phyloP scores from a whole-genome alignment of 2,329 filamentous ascomycete species.

The Aspergillus sp. region DNA sequence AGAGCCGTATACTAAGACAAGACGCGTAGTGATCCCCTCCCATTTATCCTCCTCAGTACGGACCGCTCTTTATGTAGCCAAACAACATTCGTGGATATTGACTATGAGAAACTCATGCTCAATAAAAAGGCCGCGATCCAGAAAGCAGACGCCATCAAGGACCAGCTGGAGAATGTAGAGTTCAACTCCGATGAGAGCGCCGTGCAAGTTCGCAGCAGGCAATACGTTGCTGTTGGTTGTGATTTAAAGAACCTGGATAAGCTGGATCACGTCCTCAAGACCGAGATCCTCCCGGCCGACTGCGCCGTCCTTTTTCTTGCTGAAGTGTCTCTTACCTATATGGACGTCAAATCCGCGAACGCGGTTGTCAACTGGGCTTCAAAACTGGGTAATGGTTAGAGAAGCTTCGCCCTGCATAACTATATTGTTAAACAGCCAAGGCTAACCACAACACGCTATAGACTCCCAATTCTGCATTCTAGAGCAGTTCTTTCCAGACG shows the following conservation, averaged over 20 bases:
- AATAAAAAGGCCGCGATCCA: conserved; percentile 71
- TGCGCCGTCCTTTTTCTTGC: conserved; percentile 75
- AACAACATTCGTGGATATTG: conserved; percentile 76
- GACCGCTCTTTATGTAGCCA: conserved; percentile 60
- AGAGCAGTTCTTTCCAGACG: conserved; percentile 82
- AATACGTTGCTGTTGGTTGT: conserved; percentile 78
- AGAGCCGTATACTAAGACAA: conserved; percentile 27
- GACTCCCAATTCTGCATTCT: conserved; percentile 78
- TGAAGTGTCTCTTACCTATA: conserved; percentile 89
- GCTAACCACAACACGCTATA: conserved; percentile 14
- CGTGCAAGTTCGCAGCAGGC: conserved; percentile 63
- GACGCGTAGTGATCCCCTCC: conserved; percentile 71
- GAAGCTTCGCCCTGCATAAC: neutral
- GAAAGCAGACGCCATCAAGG: conserved; percentile 60
- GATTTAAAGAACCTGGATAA: conserved; percentile 69
- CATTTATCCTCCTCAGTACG: conserved; percentile 75
- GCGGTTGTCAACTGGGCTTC: conserved; percentile 76
- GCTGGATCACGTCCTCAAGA: conserved; percentile 60
- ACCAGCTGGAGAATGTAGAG: conserved; percentile 50
- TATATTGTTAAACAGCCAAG: neutral
- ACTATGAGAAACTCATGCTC: conserved; percentile 76
- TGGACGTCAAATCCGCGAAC: conserved; percentile 73
- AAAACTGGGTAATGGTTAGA: conserved; percentile 64
- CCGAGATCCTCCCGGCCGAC: conserved; percentile 57
- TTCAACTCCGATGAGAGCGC: conserved; percentile 28